A percentile compares a stretch with the other conserved stretches of the same genome.
These are phyloP conservation scores for Raffaelea arxii DNA, from an alignment of 2,329 filamentous ascomycete species.

Conservation along the genomic window DNA sequence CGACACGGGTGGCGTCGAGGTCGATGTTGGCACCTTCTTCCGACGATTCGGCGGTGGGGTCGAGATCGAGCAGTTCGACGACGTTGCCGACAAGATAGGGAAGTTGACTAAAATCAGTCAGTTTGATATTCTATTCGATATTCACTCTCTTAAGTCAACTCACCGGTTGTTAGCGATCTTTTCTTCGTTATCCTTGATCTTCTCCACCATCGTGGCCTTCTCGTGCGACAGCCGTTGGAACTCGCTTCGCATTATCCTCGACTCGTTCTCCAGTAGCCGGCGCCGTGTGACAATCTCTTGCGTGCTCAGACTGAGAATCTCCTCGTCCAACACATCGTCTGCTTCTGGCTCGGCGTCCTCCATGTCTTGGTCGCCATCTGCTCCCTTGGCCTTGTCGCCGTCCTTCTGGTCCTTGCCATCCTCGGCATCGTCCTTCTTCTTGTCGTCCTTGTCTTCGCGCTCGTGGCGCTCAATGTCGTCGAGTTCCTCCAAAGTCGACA, in stretches of 20 bases:
- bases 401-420: conserved; percentile 22
- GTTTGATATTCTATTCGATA: conserved; percentile 4
- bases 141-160: neutral
- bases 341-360: conserved; percentile 67
- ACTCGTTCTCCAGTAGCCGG: conserved; percentile 92
- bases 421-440: conserved; percentile 23
- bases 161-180: conserved; percentile 99
- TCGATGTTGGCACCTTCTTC: conserved; percentile 99
- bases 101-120: conserved; percentile 59
- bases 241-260: conserved; percentile 97
- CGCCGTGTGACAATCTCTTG: conserved; percentile 87
- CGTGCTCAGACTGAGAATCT: conserved; percentile 88
- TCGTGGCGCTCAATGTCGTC: conserved; percentile 77
- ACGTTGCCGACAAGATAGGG: conserved; percentile 98
- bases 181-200: conserved; percentile 97
- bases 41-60: conserved; percentile 88
- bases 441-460: conserved; percentile 50
- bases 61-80: conserved; percentile 91
- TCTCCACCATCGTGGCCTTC: conserved; percentile 91
- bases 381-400: conserved; percentile 20
- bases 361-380: conserved; percentile 75
- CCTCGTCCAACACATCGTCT: conserved; percentile 80
- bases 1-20: conserved; percentile 88
- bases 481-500: conserved; percentile 89
- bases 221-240: conserved; percentile 89